These are phyloP conservation scores for Colletotrichum sp. DNA, from an alignment of 2,329 filamentous ascomycete genomes.

Conservation along the genomic window DNA sequence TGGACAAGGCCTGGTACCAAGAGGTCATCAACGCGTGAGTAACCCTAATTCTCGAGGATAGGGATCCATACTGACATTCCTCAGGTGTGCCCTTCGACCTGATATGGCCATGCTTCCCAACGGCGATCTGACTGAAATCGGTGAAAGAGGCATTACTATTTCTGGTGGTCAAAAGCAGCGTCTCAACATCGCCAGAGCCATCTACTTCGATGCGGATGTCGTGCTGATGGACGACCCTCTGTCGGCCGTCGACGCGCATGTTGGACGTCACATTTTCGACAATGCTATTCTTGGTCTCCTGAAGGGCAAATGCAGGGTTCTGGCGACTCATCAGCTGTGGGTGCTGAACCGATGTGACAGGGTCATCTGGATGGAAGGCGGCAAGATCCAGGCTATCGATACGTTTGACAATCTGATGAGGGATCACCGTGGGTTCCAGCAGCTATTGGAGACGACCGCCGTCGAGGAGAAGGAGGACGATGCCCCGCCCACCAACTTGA, in stretches of 20 bases:
- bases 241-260: conserved; percentile 73
- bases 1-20: conserved; percentile 80
- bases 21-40: conserved; percentile 78
- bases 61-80: conserved; percentile 1
- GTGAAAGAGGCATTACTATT: conserved; percentile 93
- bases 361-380: conserved; percentile 91
- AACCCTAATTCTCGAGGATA: neutral
- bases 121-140: conserved; percentile 90
- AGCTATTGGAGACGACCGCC: conserved; percentile 85
- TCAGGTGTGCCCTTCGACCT: conserved; percentile 78
- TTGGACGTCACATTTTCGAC: conserved; percentile 84
- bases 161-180: conserved; percentile 96
- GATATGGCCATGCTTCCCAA: conserved; percentile 94
- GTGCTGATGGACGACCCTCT: conserved; percentile 74
- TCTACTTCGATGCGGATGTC: conserved; percentile 73
- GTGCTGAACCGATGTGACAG: conserved; percentile 90
- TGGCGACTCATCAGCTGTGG: conserved; percentile 95
- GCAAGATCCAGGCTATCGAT: conserved; percentile 82
- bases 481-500: conserved; percentile 41
- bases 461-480: conserved; percentile 69
- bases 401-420: conserved; percentile 90
- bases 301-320: conserved; percentile 85
- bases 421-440: conserved; percentile 77
- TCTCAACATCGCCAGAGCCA: conserved; percentile 87
- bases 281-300: conserved; percentile 90